Conservation (phyloP, 2,329 filamentous ascomycete genomes). For the Zymoseptoria tritici region DNA sequence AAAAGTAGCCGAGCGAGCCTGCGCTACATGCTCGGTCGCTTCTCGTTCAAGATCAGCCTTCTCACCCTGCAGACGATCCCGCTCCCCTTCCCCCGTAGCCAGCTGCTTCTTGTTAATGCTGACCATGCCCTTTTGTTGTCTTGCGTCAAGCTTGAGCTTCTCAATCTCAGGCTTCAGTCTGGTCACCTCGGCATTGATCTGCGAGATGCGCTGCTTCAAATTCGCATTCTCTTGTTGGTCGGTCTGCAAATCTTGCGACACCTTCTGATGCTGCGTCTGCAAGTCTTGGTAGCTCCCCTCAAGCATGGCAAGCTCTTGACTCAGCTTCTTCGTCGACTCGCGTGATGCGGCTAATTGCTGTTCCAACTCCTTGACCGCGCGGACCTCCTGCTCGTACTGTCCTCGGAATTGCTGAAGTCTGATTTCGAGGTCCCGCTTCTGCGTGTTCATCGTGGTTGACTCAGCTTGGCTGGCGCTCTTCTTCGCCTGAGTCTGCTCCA, state of each 20-base stretch:
- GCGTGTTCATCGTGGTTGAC: conserved; percentile 68
- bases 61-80: conserved; percentile 79
- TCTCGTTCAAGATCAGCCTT: conserved; percentile 61
- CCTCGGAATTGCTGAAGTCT: conserved; percentile 77
- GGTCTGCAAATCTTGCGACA: conserved; percentile 65
- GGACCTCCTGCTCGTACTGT: conserved; percentile 89
- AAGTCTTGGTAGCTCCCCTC: conserved; percentile 76
- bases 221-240: conserved; percentile 83
- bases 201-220: conserved; percentile 80
- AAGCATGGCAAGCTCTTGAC: conserved; percentile 74
- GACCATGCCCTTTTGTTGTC: conserved; percentile 91
- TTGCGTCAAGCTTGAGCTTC: conserved; percentile 82
- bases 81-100: conserved; percentile 77
- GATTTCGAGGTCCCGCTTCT: conserved; percentile 90
- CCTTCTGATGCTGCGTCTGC: conserved; percentile 71
- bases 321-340: conserved; percentile 74
- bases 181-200: conserved; percentile 72
- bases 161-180: conserved; percentile 86
- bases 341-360: conserved; percentile 70
- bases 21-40: conserved; percentile 18
- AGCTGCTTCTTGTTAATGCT: conserved; percentile 99
- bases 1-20: conserved; percentile 12
- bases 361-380: conserved; percentile 75
- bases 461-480: conserved; percentile 73
- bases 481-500: conserved; percentile 85